Evolutionary conservation across 2,329 filamentous ascomycete species (phyloP), one percentile per base, ranked within the genome.

Genomic region (Dactylellina leptospora): DNA sequence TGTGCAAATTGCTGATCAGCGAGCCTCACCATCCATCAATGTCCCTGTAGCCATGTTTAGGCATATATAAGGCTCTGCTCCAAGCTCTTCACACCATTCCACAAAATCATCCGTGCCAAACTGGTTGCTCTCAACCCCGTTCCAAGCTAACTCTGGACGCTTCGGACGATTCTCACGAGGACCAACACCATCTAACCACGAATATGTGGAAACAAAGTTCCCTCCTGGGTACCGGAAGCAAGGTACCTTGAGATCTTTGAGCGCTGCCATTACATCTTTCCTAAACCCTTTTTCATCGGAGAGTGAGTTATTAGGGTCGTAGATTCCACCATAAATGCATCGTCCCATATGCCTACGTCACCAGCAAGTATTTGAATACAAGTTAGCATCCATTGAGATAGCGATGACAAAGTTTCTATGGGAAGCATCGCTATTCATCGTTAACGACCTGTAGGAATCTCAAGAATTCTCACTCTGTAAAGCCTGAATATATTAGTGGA

Each of bases 21-120:
- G n/a, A n/a, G n/a, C n/a, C 62, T 25, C 61, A 61, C 71, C 73
- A 70, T 76, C 72, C 70, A 75, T 71, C n/a, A 79, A 74, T 13
- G 75, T 87, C 73, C 89, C 90, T 1, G 91, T 95, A 63, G 90
- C 91, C 79, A 95, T 88, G 81, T 95, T 95, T 64, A 95, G 82
- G 74, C 86, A 88, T 40, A 95, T 83, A 78, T 92, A 95, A 3
- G 91, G 91, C 81, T 93, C 89, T 0, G 90, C 89, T 22, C 86
- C 86, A 5, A 92, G 85, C 8, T 85, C 82, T 75, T 88, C 84
- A 74, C 90, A 91, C 90, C 90, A 93, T 75, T 88, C 84, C 84
- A 95, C 86, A 80, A 95, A 95, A 81, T 95, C 91, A 79, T 95
- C 90, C 0, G 91, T 95, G 64, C 91, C 91, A 77, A 95, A 93